Conservation (phyloP, 306 rosid genomes). For the Gastrolobium bilobum region DNA sequence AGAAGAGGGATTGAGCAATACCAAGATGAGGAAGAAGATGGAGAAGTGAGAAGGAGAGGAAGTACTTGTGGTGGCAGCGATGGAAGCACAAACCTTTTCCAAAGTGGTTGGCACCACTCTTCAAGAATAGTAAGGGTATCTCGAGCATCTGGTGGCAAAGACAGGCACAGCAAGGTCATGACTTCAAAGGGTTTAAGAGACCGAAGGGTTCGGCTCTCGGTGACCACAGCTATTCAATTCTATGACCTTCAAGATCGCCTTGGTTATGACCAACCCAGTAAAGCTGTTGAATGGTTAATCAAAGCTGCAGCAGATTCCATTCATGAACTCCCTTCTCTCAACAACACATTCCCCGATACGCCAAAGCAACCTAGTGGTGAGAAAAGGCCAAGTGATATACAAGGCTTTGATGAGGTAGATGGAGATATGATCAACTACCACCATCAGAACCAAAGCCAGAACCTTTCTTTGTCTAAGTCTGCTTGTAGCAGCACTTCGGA, state of each 20-base stretch:
- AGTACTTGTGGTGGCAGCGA: slow-evolving; percentile 30
- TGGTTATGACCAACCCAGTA: slow-evolving; percentile 92
- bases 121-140: slow-evolving; percentile 89
- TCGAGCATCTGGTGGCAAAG: slow-evolving; percentile 91
- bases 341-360: slow-evolving; percentile 69
- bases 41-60: slow-evolving; percentile 46
- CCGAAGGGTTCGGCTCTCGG: slow-evolving; percentile 87
- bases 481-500: slow-evolving; percentile 94
- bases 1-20: slow-evolving; percentile 31
- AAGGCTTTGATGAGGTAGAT: slow-evolving; percentile 61
- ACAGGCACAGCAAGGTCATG: slow-evolving; percentile 94
- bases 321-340: slow-evolving; percentile 79
- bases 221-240: slow-evolving; percentile 85
- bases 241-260: slow-evolving; percentile 95
- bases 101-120: slow-evolving; percentile 73
- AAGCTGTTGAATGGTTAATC: slow-evolving; percentile 95
- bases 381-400: slow-evolving; percentile 58
- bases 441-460: slow-evolving; percentile 62
- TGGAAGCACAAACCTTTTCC: slow-evolving; percentile 56
- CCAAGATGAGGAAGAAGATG: slow-evolving; percentile 57
- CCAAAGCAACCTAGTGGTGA: slow-evolving; percentile 77
- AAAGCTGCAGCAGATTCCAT: slow-evolving; percentile 78
- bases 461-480: slow-evolving; percentile 76
- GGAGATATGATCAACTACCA: slow-evolving; percentile 33
- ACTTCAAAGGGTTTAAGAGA: slow-evolving; percentile 91